Conservation (phyloP, 176 grass and related monocot species). For the Coix lacrymajobi region DNA sequence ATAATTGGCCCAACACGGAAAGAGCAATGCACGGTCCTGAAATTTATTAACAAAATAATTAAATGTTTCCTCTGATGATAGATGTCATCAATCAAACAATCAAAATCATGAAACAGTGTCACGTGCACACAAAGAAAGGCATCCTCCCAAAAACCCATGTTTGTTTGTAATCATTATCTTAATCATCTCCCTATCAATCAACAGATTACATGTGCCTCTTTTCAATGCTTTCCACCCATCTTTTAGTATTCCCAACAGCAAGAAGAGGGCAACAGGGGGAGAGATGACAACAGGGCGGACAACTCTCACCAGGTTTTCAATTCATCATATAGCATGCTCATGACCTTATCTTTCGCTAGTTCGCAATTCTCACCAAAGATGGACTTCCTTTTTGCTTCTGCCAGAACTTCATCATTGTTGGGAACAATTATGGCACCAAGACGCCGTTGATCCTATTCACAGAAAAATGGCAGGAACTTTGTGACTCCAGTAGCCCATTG, state of each 20-base stretch:
- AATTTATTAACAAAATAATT: constrained; percentile 16
- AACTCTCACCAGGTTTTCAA: constrained; percentile 65
- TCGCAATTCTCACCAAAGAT: constrained; percentile 33
- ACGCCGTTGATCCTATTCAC: constrained; percentile 68
- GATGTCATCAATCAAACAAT: not conserved
- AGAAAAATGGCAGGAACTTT: not conserved
- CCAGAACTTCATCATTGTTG: constrained; percentile 71
- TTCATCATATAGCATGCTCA: constrained; percentile 63
- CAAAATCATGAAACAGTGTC: not conserved
- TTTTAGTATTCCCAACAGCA: not conserved
- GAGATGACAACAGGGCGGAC: not conserved
- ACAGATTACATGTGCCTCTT: not conserved
- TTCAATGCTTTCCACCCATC: not conserved
- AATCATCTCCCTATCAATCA: not conserved
- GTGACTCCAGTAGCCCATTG: not conserved
- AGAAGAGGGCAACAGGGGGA: not conserved
- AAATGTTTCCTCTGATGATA: not conserved
- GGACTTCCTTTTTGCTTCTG: constrained; percentile 41
- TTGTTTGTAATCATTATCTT: not conserved
- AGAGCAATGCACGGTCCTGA: constrained; percentile 56
- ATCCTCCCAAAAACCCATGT: not conserved
- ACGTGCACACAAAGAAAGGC: not conserved
- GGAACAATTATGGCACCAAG: constrained; percentile 86
- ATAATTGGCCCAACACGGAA: constrained; percentile 80
- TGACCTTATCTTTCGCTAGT: constrained; percentile 38